A percentile compares a stretch with the other conserved stretches of the same genome.
Evolutionary conservation across 1,284 basidiomycete species (phyloP).

Genomic region (Moniliella sp.): DNA sequence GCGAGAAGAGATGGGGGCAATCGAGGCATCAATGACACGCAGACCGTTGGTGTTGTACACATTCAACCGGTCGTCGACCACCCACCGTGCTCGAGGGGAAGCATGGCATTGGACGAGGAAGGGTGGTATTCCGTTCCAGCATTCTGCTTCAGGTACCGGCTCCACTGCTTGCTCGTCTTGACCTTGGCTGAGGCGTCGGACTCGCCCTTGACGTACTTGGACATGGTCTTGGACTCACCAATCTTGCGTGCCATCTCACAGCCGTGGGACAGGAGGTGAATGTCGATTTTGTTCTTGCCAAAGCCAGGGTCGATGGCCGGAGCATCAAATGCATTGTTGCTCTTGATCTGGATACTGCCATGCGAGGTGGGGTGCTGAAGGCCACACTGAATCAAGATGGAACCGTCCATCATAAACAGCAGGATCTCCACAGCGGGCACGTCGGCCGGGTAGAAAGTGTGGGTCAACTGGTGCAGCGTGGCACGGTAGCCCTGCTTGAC

Average conservation of each 20-base stretch:
- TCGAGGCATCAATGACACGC: slow-evolving; percentile 35
- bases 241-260: slow-evolving; percentile 16
- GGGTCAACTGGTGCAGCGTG: slow-evolving; percentile 41
- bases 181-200: slow-evolving; percentile 4
- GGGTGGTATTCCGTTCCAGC: slow-evolving; percentile 36
- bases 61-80: slow-evolving; percentile 45
- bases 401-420: slow-evolving; percentile 12
- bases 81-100: slow-evolving; percentile 46
- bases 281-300: slow-evolving; percentile 10
- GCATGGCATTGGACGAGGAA: slow-evolving; percentile 45
- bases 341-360: slow-evolving; percentile 15
- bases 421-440: slow-evolving; percentile 17
- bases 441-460: slow-evolving; percentile 7
- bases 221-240: slow-evolving; percentile 7
- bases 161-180: slow-evolving; percentile 7
- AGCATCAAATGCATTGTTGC: slow-evolving; percentile 9
- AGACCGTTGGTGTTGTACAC: slow-evolving; percentile 51
- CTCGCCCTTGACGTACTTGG: slow-evolving; percentile 4
- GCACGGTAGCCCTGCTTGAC: slow-evolving; percentile 45
- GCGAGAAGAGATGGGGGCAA: slow-evolving; percentile 33
- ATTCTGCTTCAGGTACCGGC: slow-evolving; percentile 18
- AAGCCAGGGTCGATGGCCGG: slow-evolving; percentile 22
- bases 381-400: slow-evolving; percentile 12
- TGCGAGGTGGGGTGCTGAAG: slow-evolving; percentile 23
- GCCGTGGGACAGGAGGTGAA: slow-evolving; percentile 12